These are phyloP conservation scores for Chaetoceros tenuissimus DNA, from an alignment of 108 stramenopile genomes.

Conservation along the genomic window DNA sequence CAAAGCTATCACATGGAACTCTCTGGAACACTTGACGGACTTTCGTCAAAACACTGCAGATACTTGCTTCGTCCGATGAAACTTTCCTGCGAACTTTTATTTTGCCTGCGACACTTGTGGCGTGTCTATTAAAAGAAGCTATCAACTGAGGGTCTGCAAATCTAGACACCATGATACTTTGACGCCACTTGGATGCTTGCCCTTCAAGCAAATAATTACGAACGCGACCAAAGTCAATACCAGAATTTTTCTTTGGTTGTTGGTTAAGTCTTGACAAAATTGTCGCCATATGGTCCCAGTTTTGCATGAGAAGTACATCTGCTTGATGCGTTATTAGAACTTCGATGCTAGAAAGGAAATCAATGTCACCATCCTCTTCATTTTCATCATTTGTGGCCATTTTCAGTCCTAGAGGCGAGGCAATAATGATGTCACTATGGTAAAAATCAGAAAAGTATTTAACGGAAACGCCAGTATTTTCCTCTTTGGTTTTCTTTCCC, in stretches of 20 bases:
- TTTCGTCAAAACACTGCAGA: constrained; percentile 58
- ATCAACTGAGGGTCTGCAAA: constrained; percentile 65
- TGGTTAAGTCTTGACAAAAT: constrained; percentile 63
- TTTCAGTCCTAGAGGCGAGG: constrained; percentile 87
- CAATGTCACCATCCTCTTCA: constrained; percentile 44
- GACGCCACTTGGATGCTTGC: constrained; percentile 71
- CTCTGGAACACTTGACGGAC: constrained; percentile 90
- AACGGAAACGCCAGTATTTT: constrained; percentile 34
- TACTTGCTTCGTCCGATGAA: constrained; percentile 40
- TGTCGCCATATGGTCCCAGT: constrained; percentile 90
- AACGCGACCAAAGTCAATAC: constrained; percentile 92
- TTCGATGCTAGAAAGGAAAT: constrained; percentile 91
- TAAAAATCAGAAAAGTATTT: constrained; percentile 90
- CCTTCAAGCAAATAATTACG: constrained; percentile 82
- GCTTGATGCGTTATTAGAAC: constrained; percentile 61
- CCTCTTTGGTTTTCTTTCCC: constrained; percentile 18
- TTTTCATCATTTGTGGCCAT: constrained; percentile 41
- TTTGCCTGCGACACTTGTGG: constrained; percentile 58
- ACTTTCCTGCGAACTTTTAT: constrained; percentile 49
- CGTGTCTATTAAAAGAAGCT: constrained; percentile 64
- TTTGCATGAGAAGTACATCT: constrained; percentile 93
- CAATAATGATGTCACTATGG: constrained; percentile 89
- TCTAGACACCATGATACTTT: constrained; percentile 64
- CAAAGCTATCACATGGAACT: constrained; percentile 43
- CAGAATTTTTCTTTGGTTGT: constrained; percentile 63